Conservation (phyloP, 2,329 filamentous ascomycete species). For the Colletotrichum plurivorum region DNA sequence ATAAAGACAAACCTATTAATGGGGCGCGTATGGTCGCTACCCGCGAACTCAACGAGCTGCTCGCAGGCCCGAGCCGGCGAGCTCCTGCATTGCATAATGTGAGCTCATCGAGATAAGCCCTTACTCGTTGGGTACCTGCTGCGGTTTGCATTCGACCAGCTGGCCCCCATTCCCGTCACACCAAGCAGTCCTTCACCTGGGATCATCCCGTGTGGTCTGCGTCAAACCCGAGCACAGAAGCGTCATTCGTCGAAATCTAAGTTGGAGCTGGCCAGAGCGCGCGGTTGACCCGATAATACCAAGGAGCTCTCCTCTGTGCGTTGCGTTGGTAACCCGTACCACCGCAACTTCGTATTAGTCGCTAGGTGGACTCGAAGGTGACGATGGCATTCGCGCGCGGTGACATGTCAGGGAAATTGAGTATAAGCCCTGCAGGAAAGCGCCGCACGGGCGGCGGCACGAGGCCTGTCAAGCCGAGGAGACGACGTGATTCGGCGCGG, state of each 20-base stretch:
- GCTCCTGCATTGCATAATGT: constrained; percentile 10
- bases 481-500: constrained; percentile 18
- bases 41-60: constrained; percentile 2
- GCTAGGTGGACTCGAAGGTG: neutral
- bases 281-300: neutral
- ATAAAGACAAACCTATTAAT: constrained; percentile 7
- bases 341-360: no score
- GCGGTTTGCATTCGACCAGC: constrained; percentile 1
- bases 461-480: constrained; percentile 29
- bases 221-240: constrained; percentile 28
- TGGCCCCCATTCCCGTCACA: constrained; percentile 15
- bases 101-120: neutral
- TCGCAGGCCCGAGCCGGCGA: constrained; percentile 12
- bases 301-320: neutral
- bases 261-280: constrained; percentile 2
- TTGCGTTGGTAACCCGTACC: neutral
- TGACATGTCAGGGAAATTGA: constrained; percentile 13
- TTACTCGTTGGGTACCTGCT: constrained; percentile 5
- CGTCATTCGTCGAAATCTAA: constrained; percentile 1
- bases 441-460: constrained; percentile 29
- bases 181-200: constrained; percentile 27
- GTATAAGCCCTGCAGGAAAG: constrained; percentile 4
- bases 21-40: neutral
- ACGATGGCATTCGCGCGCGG: neutral
- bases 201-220: constrained; percentile 12